Evolutionary conservation across 257 asterid genomes (phyloP).

Genomic region (Haberlea rhodopensis): DNA sequence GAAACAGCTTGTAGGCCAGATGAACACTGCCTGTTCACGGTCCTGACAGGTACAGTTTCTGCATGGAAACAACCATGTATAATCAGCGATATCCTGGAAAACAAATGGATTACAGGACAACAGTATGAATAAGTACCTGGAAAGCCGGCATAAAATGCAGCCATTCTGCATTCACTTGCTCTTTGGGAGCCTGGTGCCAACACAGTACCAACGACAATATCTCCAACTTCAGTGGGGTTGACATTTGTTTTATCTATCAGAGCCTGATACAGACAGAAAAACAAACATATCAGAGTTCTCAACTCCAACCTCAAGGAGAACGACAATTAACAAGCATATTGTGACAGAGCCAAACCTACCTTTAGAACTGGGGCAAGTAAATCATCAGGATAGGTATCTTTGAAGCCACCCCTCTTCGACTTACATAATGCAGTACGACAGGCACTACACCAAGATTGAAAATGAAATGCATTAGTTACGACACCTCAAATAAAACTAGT

Average conservation of each 20-base stretch:
- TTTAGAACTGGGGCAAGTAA: conserved; percentile 84
- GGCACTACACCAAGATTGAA: conserved; percentile 54
- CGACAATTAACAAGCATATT: conserved; percentile 16
- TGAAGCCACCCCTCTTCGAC: conserved; percentile 95
- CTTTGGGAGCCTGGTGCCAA: conserved; percentile 96
- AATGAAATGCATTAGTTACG: conserved; percentile 18
- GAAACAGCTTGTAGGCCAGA: conserved; percentile 99
- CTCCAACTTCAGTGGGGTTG: conserved; percentile 92
- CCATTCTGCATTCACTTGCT: conserved; percentile 99
- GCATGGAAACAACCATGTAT: conserved; percentile 23
- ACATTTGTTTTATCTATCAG: conserved; percentile 75
- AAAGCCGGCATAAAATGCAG: conserved; percentile 99
- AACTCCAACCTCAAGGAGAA: conserved; percentile 20
- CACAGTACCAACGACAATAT: conserved; percentile 93
- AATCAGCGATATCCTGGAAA: conserved; percentile 12
- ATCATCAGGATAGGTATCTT: conserved; percentile 96
- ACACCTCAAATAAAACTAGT: conserved; percentile 3
- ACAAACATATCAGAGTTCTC: background rate
- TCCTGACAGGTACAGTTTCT: conserved; percentile 97
- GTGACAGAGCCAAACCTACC: conserved; percentile 40
- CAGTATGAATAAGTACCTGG: conserved; percentile 53
- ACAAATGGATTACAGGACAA: background rate
- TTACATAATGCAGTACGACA: conserved; percentile 87
- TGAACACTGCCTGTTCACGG: conserved; percentile 98
- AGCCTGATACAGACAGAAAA: conserved; percentile 42